Evolutionary conservation across 2,329 filamentous ascomycete species (phyloP).

Genomic region (Leptosphaerulina australis): DNA sequence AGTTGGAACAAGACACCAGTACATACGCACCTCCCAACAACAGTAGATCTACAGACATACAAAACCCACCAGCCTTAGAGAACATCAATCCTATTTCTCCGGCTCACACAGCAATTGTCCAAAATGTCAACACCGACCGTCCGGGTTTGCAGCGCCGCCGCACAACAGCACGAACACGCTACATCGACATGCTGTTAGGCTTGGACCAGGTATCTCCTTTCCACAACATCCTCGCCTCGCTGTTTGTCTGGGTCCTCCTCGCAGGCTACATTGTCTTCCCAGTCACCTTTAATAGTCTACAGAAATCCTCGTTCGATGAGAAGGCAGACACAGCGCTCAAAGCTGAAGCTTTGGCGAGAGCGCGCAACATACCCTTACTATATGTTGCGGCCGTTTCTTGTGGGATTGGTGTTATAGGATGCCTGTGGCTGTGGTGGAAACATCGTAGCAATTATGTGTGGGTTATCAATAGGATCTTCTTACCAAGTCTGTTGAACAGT

Average conservation of each 20-base stretch:
- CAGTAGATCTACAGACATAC: too few species aligned
- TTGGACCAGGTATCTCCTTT: conserved; percentile 54
- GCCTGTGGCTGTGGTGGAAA: conserved; percentile 53
- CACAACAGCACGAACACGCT: conserved; percentile 38
- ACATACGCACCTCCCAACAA: too few species aligned
- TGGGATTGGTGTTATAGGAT: conserved; percentile 50
- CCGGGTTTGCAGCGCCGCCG: conserved; percentile 30
- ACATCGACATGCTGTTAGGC: conserved; percentile 54
- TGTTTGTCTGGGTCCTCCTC: conserved; percentile 59
- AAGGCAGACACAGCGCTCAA: conserved; percentile 28
- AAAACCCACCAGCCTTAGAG: neutral
- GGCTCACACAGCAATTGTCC: neutral
- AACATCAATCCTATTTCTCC: neutral
- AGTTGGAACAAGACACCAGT: neutral
- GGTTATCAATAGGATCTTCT: conserved; percentile 60
- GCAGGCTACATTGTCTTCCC: conserved; percentile 61
- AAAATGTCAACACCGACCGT: conserved; percentile 7
- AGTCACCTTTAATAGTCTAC: conserved; percentile 58
- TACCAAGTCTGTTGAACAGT: conserved; percentile 54
- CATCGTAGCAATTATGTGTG: conserved; percentile 60
- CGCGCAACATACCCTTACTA: conserved; percentile 50
- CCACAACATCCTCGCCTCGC: conserved; percentile 56
- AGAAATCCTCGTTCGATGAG: conserved; percentile 38
- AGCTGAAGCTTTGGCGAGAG: conserved; percentile 40
- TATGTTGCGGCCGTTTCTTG: conserved; percentile 55